Evolutionary conservation across 495 filamentous ascomycete species (phyloP), one percentile per base, ranked within the genome.

Genomic region (Aspergillus asperescens): DNA sequence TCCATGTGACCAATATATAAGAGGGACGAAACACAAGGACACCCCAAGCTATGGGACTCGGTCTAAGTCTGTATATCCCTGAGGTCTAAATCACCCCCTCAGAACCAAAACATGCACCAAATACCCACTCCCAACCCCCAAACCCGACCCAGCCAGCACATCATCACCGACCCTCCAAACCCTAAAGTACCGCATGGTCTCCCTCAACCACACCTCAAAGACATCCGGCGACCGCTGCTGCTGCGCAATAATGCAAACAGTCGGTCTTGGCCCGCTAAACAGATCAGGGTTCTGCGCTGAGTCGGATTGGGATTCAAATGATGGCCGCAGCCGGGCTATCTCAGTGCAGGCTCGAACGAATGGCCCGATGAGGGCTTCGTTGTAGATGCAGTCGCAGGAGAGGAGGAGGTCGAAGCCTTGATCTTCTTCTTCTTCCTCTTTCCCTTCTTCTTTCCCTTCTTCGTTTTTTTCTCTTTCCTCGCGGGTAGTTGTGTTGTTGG

Each of bases 381-480:
- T 90, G 71, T 93, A 95, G 64, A 96, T 85, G 60, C 89, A 94
- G 62, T 94, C 89, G 67, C 88, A 94, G 5, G 90, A 89, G 16
- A 91, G 65, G 4, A 95, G 75, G 2, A 78, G 70, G 54, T 89
- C 85, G 50, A 75, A 69, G 19, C 68, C 69, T 10, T 44, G 47
- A 50, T 74, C 71, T 19, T 65, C 56, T 15, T 58, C 56, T 18
- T 55, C 52, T 4, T 38, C 54, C 5, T 34, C 54, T 13, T 18
- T 19, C 16, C 12, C 3, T 15, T 10, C 1, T 19, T 60, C 35
- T 19, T 49, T 49, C 22, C 19, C 9, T 15, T 40, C 28, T 23
- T 57, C 44, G 56, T 19, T 16, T 32, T 15, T 1, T 23, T n/a
- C 10, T 42, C 5, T 22, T 24, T 25, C 20, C 1, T 5, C 12